Percentiles rank a stretch among this genome's conserved stretches.
These are phyloP conservation scores for Cyclotella baltica DNA, from an alignment of 108 stramenopile genomes.

Conservation along the genomic window DNA sequence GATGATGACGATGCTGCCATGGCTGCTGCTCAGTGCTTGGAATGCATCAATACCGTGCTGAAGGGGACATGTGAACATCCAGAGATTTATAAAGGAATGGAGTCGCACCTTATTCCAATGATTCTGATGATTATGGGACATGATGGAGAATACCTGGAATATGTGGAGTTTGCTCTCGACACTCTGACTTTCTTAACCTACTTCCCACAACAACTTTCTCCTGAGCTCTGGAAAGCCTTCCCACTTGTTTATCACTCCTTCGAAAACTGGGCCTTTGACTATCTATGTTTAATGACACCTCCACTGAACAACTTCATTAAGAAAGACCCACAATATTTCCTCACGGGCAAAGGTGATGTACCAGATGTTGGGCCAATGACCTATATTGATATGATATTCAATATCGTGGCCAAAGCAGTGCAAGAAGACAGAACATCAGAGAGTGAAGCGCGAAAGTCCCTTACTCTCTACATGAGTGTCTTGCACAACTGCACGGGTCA, in stretches of 20 bases:
- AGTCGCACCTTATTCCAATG: constrained; percentile 91
- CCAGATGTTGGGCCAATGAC: constrained; percentile 59
- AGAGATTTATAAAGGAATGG: constrained; percentile 81
- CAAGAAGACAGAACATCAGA: constrained; percentile 86
- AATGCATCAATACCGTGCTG: constrained; percentile 95
- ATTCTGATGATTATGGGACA: constrained; percentile 87
- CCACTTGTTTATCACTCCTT: constrained; percentile 91
- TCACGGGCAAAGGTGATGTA: constrained; percentile 61
- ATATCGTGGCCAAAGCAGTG: constrained; percentile 88
- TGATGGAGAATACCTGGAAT: constrained; percentile 94
- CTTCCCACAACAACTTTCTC: constrained; percentile 85
- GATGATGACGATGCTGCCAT: constrained; percentile 97
- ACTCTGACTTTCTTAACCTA: constrained; percentile 95
- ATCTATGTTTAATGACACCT: constrained; percentile 92
- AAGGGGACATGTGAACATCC: constrained; percentile 85
- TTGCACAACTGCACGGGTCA: constrained; percentile 90
- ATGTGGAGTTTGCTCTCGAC: constrained; percentile 93
- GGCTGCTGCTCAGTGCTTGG: constrained; percentile 96
- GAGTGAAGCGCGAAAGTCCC: constrained; percentile 85
- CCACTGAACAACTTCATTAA: constrained; percentile 94
- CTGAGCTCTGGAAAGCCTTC: constrained; percentile 93
- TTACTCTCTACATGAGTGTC: constrained; percentile 88
- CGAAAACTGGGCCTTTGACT: constrained; percentile 96
- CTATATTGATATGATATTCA: constrained; percentile 90
- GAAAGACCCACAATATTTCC: constrained; percentile 83